phyloP scores from a whole-genome alignment of 306 rosid genomes.

The Pyrus betulifolia region DNA sequence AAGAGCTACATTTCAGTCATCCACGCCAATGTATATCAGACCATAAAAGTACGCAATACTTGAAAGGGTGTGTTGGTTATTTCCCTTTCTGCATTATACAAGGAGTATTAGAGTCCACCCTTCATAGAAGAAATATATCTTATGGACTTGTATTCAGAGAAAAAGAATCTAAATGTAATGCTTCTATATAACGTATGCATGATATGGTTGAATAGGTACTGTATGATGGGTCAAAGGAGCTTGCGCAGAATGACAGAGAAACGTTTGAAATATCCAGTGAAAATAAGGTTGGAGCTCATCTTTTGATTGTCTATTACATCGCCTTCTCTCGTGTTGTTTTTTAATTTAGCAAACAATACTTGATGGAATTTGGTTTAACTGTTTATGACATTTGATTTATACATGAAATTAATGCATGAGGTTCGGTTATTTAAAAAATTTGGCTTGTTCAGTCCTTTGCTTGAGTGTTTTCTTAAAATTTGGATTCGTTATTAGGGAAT shows the following conservation, averaged over 20 bases:
- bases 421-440: background rate
- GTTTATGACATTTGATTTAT: constrained; percentile 2
- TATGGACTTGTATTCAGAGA: constrained; percentile 4
- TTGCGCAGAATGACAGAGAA: constrained; percentile 62
- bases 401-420: background rate
- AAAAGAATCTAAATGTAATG: constrained; percentile 13
- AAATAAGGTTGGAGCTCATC: constrained; percentile 52
- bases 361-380: background rate
- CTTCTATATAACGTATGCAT: constrained; percentile 6
- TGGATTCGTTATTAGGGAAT: constrained; percentile 45
- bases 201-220: constrained; percentile 53
- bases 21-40: constrained; percentile 99
- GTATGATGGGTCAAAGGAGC: constrained; percentile 88
- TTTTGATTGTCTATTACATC: background rate
- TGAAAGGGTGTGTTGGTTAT: constrained; percentile 99
- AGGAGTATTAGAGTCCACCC: constrained; percentile 36
- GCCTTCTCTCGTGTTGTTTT: background rate
- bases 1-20: constrained; percentile 84
- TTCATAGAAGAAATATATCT: constrained; percentile 15
- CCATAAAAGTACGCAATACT: constrained; percentile 99
- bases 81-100: constrained; percentile 57
- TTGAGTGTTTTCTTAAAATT: constrained; percentile 1
- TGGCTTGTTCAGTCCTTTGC: background rate
- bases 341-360: background rate
- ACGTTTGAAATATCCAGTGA: constrained; percentile 64